phyloP scores from a whole-genome alignment of 78 protist species.

The Pigoraptor vietnamica region DNA sequence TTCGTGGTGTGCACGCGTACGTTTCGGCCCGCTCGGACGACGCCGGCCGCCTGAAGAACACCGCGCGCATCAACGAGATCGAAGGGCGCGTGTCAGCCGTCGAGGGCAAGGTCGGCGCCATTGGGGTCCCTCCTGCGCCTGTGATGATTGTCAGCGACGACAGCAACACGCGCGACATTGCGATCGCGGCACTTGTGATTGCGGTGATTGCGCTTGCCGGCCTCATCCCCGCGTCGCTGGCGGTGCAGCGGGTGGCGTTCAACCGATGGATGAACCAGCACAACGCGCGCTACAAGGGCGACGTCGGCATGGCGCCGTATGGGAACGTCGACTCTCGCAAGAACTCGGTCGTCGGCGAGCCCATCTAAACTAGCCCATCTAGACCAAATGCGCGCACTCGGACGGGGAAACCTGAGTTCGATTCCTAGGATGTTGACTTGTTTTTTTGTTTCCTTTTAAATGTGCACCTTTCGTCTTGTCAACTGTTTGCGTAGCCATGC shows the following conservation, averaged over 20 bases:
- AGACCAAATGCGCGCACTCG: too few relatives aligned
- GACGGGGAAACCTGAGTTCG: too few relatives aligned
- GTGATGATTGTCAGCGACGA: neutral
- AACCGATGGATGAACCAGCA: neutral
- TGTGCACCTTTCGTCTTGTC: too few relatives aligned
- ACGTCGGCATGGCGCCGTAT: neutral
- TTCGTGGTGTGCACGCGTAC: neutral
- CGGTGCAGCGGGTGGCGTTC: neutral
- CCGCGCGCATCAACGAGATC: neutral
- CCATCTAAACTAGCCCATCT: neutral
- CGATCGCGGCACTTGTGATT: neutral
- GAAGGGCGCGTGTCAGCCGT: neutral
- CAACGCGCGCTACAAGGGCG: neutral
- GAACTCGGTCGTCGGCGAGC: neutral
- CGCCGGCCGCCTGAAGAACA: neutral
- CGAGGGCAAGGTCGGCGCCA: neutral
- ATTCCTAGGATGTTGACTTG: too few relatives aligned
- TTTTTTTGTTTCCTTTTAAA: too few relatives aligned
- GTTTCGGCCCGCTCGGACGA: neutral
- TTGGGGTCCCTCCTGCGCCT: neutral
- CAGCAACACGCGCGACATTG: neutral
- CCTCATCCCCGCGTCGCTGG: neutral
- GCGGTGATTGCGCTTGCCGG: neutral
- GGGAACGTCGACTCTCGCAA: neutral
- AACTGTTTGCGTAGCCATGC: neutral